Evolutionary conservation across 305 asterid genomes (phyloP).

Genomic region (Fraxinus albicans): DNA sequence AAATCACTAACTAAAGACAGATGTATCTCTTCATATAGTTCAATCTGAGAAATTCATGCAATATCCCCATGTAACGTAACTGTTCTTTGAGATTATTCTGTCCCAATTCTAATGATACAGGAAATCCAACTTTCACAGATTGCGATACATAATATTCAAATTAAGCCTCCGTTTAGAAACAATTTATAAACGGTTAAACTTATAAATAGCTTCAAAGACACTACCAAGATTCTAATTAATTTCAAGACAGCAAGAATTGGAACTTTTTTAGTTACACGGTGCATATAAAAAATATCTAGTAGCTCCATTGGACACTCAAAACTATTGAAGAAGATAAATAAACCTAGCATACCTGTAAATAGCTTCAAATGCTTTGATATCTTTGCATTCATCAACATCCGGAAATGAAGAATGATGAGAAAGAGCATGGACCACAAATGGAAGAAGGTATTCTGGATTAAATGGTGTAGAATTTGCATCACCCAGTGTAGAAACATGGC

Average conservation of each 20-base stretch:
- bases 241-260: constrained; percentile 8
- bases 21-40: constrained; percentile 11
- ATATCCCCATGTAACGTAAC: not conserved
- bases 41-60: constrained; percentile 10
- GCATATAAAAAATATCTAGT: constrained; percentile 16
- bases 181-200: not conserved
- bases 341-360: constrained; percentile 73
- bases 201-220: not conserved
- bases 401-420: constrained; percentile 88
- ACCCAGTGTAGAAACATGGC: constrained; percentile 59
- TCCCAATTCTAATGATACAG: not conserved
- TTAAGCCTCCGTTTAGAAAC: not conserved
- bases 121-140: not conserved
- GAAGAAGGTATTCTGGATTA: constrained; percentile 79
- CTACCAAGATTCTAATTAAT: constrained; percentile 9
- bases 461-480: constrained; percentile 55
- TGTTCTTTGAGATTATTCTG: not conserved
- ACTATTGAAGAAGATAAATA: constrained; percentile 20
- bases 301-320: constrained; percentile 8
- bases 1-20: constrained; percentile 19
- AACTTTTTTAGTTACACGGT: constrained; percentile 19
- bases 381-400: constrained; percentile 76
- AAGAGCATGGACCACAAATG: constrained; percentile 89
- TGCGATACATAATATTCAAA: not conserved
- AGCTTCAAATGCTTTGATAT: constrained; percentile 69